Percentiles rank a stretch among this genome's conserved stretches.
Evolutionary conservation across 495 filamentous ascomycete genomes (phyloP).

Genomic region (Parathielavia hyrcaniae): DNA sequence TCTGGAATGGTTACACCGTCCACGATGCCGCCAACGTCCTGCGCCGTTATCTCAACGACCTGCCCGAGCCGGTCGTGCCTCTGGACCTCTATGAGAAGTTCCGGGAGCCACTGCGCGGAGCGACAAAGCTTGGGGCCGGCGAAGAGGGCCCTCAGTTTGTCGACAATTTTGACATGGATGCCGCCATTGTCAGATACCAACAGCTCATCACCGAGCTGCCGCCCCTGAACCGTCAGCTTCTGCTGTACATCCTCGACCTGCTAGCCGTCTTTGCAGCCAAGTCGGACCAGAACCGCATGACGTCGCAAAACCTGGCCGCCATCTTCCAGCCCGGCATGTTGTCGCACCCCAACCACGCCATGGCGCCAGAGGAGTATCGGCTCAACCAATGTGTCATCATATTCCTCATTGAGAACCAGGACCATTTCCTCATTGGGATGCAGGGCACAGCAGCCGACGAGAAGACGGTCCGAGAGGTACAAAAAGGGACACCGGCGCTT

Average conservation of each 20-base stretch:
- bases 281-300: constrained; percentile 95
- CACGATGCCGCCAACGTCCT: constrained; percentile 98
- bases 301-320: constrained; percentile 85
- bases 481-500: constrained; percentile 56
- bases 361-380: constrained; percentile 88
- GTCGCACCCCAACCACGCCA: constrained; percentile 88
- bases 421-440: constrained; percentile 89
- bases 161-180: constrained; percentile 64
- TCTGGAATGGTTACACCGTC: constrained; percentile 97
- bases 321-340: constrained; percentile 98
- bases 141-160: constrained; percentile 53
- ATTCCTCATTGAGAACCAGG: constrained; percentile 95
- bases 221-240: constrained; percentile 85
- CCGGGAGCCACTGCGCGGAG: constrained; percentile 72
- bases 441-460: constrained; percentile 84
- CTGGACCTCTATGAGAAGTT: constrained; percentile 89
- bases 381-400: constrained; percentile 96
- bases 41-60: constrained; percentile 86
- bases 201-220: constrained; percentile 86
- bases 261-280: constrained; percentile 97
- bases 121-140: constrained; percentile 66
- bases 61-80: constrained; percentile 94
- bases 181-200: constrained; percentile 79
- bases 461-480: constrained; percentile 76
- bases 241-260: constrained; percentile 96